Base-by-base conservation (phyloP, 2,329 filamentous ascomycete genomes). In the Neofusicoccum ribis region DNA sequence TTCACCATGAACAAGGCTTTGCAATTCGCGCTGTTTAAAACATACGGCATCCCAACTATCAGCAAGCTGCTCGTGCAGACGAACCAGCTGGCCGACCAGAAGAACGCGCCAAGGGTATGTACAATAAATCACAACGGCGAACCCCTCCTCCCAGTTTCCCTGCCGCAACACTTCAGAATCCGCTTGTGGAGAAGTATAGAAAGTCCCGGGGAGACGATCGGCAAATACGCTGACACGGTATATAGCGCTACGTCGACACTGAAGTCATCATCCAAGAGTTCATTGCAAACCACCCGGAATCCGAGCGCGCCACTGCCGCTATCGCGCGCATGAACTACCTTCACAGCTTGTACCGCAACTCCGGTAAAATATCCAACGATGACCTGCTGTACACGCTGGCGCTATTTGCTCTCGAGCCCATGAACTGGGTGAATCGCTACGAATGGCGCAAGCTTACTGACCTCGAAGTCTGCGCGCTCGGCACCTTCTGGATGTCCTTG, bases 361-460 rank as follows among this genome's bases (percentile, higher is more conserved):
- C 83, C 0, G 85, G 85, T 44, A 84, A 84, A 69, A 90, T 91
- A 68, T 79, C 79, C 5, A 84, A 89, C 52, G 80, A 83, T 14
- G 88, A 90, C 68, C 82, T 90, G 79, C 79, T 91, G 0, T 90
- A 89, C 73, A 90, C 88, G 0, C 80, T 91, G 0, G 80, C 82
- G 12, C 74, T 91, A 0, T 91, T 91, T 72, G 83, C 90, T 17
- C 79, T 84, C 0, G 88, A 92, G 72, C 89, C 90, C 0, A 75
- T 85, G 36, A 80, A 83, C 14, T 92, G 89, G 81, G 83, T 90
- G 37, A 74, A 82, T 5, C 78, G 78, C 5, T 91, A 87, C 70
- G 91, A 94, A 73, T 94, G 91, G 90, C 85, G 91, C 1, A 44
- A 78, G 4, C 74, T 91, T 23, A 89, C 84, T 15, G 85, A 89